phyloP scores from a whole-genome alignment of 106 monocot genomes.

The Platanthera guangdongensis region DNA sequence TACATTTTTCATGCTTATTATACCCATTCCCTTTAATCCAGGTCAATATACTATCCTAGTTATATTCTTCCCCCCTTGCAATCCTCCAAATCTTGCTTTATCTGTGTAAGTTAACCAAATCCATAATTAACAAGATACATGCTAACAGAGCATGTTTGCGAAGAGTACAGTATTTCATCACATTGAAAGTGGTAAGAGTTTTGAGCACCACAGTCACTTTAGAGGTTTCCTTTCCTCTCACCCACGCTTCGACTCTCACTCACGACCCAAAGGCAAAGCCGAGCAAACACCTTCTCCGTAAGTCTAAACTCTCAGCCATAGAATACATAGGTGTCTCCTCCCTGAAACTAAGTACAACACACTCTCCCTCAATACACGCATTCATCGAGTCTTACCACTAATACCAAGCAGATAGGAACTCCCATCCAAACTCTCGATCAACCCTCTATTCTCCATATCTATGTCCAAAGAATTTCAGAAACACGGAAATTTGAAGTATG shows the following conservation, averaged over 20 bases:
- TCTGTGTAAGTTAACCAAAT: not conserved
- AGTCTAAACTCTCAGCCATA: not conserved
- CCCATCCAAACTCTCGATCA: not conserved
- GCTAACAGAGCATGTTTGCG: no score
- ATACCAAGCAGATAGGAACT: not conserved
- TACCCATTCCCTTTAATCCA: not conserved
- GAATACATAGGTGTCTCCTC: not conserved
- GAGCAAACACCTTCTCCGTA: not conserved
- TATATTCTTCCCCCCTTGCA: not conserved
- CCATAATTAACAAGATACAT: not conserved
- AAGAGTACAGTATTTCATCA: no score
- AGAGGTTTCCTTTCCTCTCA: not conserved
- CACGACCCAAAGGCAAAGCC: no score
- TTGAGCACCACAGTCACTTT: not conserved
- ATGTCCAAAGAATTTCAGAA: not conserved
- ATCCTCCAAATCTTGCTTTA: not conserved
- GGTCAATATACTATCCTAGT: not conserved
- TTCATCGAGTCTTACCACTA: not conserved
- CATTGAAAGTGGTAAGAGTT: not conserved
- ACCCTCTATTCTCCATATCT: not conserved
- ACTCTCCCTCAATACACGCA: not conserved
- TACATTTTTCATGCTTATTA: not conserved
- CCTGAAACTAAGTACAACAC: not conserved
- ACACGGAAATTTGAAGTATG: not conserved
- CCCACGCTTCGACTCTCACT: not conserved